Percentiles rank a stretch among this genome's conserved stretches.
Evolutionary conservation across 768 basidiomycete species (phyloP).

Genomic region (Terana coerulea): DNA sequence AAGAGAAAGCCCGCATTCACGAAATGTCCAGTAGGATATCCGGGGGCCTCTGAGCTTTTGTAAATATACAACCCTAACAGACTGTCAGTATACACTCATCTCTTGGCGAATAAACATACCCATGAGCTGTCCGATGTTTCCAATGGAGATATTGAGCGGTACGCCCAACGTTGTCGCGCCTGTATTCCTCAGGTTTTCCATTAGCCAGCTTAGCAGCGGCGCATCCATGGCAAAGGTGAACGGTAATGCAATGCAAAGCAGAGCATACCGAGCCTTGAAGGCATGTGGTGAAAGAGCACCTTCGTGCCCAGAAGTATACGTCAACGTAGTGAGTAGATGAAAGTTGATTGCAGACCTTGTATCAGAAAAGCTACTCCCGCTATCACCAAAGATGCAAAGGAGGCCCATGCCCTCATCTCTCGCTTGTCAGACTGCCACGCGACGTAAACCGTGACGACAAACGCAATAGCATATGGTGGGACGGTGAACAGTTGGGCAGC

Average conservation of each 20-base stretch:
- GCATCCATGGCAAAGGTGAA: slow-evolving; percentile 32
- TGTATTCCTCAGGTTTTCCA: slow-evolving; percentile 30
- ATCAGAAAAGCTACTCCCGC: slow-evolving; percentile 17
- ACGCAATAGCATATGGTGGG: slow-evolving; percentile 54
- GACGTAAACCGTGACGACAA: slow-evolving; percentile 21
- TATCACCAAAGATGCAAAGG: slow-evolving; percentile 16
- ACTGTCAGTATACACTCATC: slow-evolving; percentile 9
- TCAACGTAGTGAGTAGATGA: background rate
- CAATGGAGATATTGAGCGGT: slow-evolving; percentile 30
- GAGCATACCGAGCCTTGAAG: slow-evolving; percentile 29
- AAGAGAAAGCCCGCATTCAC: slow-evolving; percentile 30
- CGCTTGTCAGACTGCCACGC: slow-evolving; percentile 18
- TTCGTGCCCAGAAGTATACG: background rate
- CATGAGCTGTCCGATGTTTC: slow-evolving; percentile 33
- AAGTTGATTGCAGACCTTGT: slow-evolving; percentile 11
- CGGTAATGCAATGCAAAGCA: slow-evolving; percentile 28
- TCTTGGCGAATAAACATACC: slow-evolving; percentile 9
- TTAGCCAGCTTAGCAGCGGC: slow-evolving; percentile 33
- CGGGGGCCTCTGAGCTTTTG: slow-evolving; percentile 26
- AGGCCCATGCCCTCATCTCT: slow-evolving; percentile 15
- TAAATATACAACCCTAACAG: slow-evolving; percentile 25
- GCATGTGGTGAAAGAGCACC: slow-evolving; percentile 22
- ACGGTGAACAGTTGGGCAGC: slow-evolving; percentile 64
- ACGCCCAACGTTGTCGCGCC: slow-evolving; percentile 29
- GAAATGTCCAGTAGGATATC: slow-evolving; percentile 33